Conservation (phyloP, 768 basidiomycete genomes). For the Suillus bovinus region DNA sequence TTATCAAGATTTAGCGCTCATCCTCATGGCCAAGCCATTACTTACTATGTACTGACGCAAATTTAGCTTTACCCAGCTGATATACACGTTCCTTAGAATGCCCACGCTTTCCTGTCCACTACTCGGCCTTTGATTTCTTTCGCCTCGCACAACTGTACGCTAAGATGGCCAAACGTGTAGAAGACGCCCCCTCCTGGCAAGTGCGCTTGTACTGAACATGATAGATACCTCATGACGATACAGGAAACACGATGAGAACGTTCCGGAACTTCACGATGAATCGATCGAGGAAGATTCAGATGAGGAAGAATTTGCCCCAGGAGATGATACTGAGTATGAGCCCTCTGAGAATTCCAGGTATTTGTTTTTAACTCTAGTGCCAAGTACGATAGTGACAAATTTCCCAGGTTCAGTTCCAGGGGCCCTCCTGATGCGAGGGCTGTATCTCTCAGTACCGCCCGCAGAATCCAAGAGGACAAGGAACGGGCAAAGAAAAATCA, state of each 20-base stretch:
- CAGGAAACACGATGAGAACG: background rate
- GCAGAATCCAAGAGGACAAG: background rate
- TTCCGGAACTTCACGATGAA: conserved; percentile 1
- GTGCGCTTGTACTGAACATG: background rate
- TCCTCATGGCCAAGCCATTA: background rate
- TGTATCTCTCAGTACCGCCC: background rate
- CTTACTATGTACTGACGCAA: background rate
- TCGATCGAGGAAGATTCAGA: background rate
- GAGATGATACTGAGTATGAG: background rate
- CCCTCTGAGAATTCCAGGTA: background rate
- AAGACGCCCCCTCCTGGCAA: background rate
- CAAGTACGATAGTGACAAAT: background rate
- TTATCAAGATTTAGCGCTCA: background rate
- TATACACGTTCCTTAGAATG: background rate
- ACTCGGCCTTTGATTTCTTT: background rate
- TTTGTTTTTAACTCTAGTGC: background rate
- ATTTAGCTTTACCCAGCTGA: background rate
- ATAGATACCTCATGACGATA: background rate
- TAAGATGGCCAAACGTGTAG: background rate
- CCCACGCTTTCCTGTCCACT: background rate
- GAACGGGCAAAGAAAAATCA: background rate
- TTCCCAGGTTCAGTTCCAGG: background rate
- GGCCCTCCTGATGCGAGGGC: background rate
- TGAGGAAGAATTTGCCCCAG: background rate
- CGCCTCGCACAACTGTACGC: background rate